phyloP scores from a whole-genome alignment of 2,329 filamentous ascomycete species.

The Apiospora rasikravindrae region DNA sequence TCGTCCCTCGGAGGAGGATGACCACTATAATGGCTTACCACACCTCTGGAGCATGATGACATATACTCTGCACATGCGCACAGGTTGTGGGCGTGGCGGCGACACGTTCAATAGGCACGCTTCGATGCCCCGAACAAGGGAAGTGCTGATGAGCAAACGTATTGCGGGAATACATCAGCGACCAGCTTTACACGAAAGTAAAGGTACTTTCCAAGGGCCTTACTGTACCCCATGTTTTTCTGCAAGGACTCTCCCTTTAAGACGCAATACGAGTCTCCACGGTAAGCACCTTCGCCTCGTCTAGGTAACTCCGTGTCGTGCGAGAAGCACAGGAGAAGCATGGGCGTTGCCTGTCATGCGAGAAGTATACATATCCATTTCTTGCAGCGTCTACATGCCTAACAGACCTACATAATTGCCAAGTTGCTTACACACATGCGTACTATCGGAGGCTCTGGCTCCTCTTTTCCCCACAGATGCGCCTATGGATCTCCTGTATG shows the following conservation, averaged over 20 bases:
- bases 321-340: background rate
- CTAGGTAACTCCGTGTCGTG: background rate
- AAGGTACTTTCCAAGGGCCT: background rate
- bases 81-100: background rate
- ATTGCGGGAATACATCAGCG: background rate
- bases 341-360: background rate
- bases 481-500: constrained; percentile 3
- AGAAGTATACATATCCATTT: background rate
- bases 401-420: background rate
- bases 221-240: background rate
- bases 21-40: background rate
- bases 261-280: constrained; percentile 3
- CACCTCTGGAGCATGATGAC: background rate
- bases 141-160: background rate
- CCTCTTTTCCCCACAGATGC: constrained; percentile 8
- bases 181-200: background rate
- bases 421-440: background rate
- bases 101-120: background rate
- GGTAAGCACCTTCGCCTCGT: background rate
- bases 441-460: constrained; percentile 5
- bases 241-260: background rate
- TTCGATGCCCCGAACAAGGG: background rate
- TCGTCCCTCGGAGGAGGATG: background rate
- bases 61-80: background rate
- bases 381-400: background rate